A percentile compares a stretch with the other conserved stretches of the same genome.
Evolutionary conservation across 768 basidiomycete genomes (phyloP).

Genomic region (Baorangia bicolor): DNA sequence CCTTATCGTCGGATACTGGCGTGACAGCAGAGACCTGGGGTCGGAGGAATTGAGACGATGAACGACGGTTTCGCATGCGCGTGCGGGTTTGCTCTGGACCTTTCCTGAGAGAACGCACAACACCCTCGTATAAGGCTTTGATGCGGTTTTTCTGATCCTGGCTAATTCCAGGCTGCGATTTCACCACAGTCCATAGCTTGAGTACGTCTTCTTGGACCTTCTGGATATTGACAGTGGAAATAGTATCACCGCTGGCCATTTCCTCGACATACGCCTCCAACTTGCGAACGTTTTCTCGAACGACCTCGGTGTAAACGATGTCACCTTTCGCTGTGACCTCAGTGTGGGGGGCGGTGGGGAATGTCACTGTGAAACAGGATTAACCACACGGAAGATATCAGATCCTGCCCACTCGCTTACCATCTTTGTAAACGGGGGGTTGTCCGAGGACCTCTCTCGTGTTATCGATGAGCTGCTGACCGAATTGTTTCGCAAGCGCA

Average conservation of each 20-base stretch:
- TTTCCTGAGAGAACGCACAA: constrained; percentile 89
- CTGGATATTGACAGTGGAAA: constrained; percentile 87
- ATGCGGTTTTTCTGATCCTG: constrained; percentile 96
- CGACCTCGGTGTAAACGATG: constrained; percentile 92
- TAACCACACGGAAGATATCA: not conserved
- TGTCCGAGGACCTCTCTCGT: constrained; percentile 78
- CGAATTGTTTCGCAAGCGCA: constrained; percentile 94
- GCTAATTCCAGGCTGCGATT: constrained; percentile 95
- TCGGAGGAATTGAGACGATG: constrained; percentile 96
- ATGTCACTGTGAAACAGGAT: constrained; percentile 63
- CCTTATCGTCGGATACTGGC: constrained; percentile 79
- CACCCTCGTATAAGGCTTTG: constrained; percentile 93
- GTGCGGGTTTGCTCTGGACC: constrained; percentile 60
- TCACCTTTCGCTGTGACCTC: constrained; percentile 93
- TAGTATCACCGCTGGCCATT: constrained; percentile 94
- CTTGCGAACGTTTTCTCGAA: constrained; percentile 94
- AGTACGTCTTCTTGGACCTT: constrained; percentile 97
- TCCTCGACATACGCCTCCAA: constrained; percentile 97
- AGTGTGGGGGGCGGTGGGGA: constrained; percentile 96
- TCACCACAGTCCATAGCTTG: constrained; percentile 96
- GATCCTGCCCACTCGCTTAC: constrained; percentile 44
- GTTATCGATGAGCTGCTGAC: constrained; percentile 93
- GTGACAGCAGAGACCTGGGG: constrained; percentile 75
- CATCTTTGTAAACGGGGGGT: constrained; percentile 94
- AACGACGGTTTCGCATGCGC: constrained; percentile 72